phyloP scores from a whole-genome alignment of 129 eudicot genomes.

The Tagetes patula region DNA sequence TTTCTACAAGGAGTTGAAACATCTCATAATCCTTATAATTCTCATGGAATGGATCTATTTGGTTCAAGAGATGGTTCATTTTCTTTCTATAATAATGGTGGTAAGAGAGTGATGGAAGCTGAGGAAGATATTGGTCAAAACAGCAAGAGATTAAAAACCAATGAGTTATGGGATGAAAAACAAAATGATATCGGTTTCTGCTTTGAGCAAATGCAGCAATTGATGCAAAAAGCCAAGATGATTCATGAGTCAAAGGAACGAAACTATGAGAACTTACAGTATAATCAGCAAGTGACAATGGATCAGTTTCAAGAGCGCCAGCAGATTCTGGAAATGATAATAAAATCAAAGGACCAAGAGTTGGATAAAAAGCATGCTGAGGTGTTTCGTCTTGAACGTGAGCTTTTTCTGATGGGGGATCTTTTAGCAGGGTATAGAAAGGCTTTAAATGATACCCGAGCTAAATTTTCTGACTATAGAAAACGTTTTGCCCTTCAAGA shows the following conservation, averaged over 20 bases:
- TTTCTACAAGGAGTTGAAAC: slow-evolving; percentile 54
- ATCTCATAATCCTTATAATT: slow-evolving; percentile 39
- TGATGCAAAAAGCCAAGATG: slow-evolving; percentile 49
- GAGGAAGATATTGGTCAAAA: slow-evolving; percentile 40
- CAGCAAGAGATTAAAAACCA: slow-evolving; percentile 60
- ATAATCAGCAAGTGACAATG: slow-evolving; percentile 43
- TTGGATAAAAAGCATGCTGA: slow-evolving; percentile 43
- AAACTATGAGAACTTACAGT: slow-evolving; percentile 27
- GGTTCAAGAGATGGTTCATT: slow-evolving; percentile 43
- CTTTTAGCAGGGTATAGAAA: slow-evolving; percentile 60
- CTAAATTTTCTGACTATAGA: slow-evolving; percentile 56
- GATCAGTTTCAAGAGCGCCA: slow-evolving; percentile 48
- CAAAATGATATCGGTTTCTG: slow-evolving; percentile 48
- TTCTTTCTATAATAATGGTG: slow-evolving; percentile 42
- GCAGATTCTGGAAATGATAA: slow-evolving; percentile 37
- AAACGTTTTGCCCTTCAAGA: slow-evolving; percentile 48
- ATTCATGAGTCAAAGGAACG: slow-evolving; percentile 44
- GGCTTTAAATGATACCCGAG: slow-evolving; percentile 61
- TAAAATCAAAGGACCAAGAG: slow-evolving; percentile 48
- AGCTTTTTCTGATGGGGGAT: slow-evolving; percentile 60
- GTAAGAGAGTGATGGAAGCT: slow-evolving; percentile 66
- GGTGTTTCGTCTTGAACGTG: slow-evolving; percentile 59
- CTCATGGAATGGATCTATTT: slow-evolving; percentile 47
- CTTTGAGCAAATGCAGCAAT: slow-evolving; percentile 51
- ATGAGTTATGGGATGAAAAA: slow-evolving; percentile 51